Base-by-base conservation (phyloP, 2,329 filamentous ascomycete genomes). In the Trichophyton benhamiae region DNA sequence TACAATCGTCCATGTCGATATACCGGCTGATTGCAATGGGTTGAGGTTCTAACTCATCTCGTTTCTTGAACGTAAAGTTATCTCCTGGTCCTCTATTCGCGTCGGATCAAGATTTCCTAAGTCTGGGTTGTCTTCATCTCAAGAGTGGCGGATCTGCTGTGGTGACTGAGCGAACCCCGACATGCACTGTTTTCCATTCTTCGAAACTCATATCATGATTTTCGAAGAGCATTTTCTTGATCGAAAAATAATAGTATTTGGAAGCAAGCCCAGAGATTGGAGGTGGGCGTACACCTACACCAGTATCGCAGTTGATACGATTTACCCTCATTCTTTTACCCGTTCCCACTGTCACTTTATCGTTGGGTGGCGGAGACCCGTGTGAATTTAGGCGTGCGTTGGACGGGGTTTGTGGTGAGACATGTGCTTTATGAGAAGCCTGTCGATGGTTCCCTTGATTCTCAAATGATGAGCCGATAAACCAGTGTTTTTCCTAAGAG, bases 261-360 rank as follows among this genome's bases (percentile, higher is more conserved):
- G 52, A 36, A 9, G 52, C 52, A 36, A 44, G 33, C 30, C 52
- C 52, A 15, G 33, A 33, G 27, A n/a, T 36, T 55, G 52, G 52
- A 33, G 52, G 33, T 30, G 30, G 20, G 33, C 52, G 33, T 9
- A 38, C 33, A 38, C 20, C 7, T n/a, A 55, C 52, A 55, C 52
- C 52, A 5, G 52, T 36, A 55, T 55, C 52, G 52, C 52, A 55
- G n/a, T 55, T 55, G 52, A 33, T 55, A 55, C 52, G 15, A 15
- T 15, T 55, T 36, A 7, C 49, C 11, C 15, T 33, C 25, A 33
- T 55, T 55, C 30, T 36, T 36, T 55, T 55, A 17, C 52, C 52
- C 33, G 52, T 55, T 53, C 49, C 22, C 27, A 36, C 27, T 55
- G 33, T 55, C 20, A 36, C 27, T 36, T 36, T 36, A 55, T 55